Conservation (phyloP, 495 filamentous ascomycete species). For the Astrothelium subdiscretum region DNA sequence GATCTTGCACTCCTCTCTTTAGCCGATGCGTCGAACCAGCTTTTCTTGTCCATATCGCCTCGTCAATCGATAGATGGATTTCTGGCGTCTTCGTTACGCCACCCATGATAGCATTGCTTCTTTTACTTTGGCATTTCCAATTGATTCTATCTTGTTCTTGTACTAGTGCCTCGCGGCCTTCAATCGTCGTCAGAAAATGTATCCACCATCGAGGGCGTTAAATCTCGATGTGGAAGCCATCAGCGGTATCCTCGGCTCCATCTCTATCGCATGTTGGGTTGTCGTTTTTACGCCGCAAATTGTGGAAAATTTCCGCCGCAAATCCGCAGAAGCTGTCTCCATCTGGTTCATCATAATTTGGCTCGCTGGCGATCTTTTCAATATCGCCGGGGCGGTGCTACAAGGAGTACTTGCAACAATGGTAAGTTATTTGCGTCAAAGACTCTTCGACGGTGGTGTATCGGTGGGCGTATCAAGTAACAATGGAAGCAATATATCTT, state of each 20-base stretch:
- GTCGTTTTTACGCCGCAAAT: conserved; percentile 97
- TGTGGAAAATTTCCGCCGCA: conserved; percentile 80
- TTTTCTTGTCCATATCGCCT: neutral
- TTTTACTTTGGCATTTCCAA: neutral
- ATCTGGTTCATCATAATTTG: conserved; percentile 83
- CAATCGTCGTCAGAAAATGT: conserved; percentile 38
- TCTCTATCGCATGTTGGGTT: conserved; percentile 95
- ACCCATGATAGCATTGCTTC: neutral
- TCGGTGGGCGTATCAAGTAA: no score
- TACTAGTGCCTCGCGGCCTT: no score
- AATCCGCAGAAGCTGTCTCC: conserved; percentile 79
- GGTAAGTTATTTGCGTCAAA: conserved; percentile 35
- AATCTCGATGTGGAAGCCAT: conserved; percentile 75
- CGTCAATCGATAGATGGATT: neutral
- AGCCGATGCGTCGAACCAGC: neutral
- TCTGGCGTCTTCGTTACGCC: neutral
- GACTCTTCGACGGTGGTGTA: no score
- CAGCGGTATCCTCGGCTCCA: conserved; percentile 83
- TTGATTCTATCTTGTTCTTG: no score
- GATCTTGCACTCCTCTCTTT: no score
- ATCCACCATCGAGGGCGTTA: conserved; percentile 52
- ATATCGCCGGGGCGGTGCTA: conserved; percentile 83
- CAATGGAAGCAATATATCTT: neutral
- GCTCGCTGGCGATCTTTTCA: conserved; percentile 91
- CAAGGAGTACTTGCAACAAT: conserved; percentile 94